Evolutionary conservation across 2,329 filamentous ascomycete genomes (phyloP), one percentile per base, ranked within the genome.

Genomic region (Colletotrichum truncatum): DNA sequence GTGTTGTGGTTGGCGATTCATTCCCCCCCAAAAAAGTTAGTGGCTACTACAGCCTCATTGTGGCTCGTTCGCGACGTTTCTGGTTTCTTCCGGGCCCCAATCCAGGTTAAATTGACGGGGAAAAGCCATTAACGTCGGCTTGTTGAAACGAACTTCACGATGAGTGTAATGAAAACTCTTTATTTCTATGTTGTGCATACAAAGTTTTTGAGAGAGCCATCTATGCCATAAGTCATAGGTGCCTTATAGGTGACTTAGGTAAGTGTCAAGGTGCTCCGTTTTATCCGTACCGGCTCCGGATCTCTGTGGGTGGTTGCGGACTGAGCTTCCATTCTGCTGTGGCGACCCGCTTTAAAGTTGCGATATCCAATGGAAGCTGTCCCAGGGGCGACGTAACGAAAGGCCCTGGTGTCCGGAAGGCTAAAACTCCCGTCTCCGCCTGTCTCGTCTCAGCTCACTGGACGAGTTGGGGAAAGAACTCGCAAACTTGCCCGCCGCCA

Each of bases 401-500:
- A 38, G 16, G 26, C 14, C 23, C 34, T 45, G 21, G 8, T 36
- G 48, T 46, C 38, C 25, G 18, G 62, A 56, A 65, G 62, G 62
- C 62, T 65, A 65, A 61, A 65, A 62, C 62, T 61, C 56, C 62
- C 62, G 62, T 49, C 62, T 65, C 62, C 62, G 56, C 61, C 49
- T 52, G 46, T 36, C 61, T 64, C 61, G 61, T 60, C 46, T 55
- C 38, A 55, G 45, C 59, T 48, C 23, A 62, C 51, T 62, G 58
- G 54, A 39, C 11, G 11, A 21, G 30, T 52, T 26, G 21, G 32
- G 49, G 18, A 36, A 25, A 6, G 34, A 28, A 26, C 14, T 64
- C 55, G 39, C 49, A 65, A 63, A 62, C 58, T 63, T 63, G 49
- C 26, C 41, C 34, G 36, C 62, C 49, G 43, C 57, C 51, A 51